Base-by-base conservation (phyloP, 2,329 filamentous ascomycete species). In the Dactylonectria estremocensis region DNA sequence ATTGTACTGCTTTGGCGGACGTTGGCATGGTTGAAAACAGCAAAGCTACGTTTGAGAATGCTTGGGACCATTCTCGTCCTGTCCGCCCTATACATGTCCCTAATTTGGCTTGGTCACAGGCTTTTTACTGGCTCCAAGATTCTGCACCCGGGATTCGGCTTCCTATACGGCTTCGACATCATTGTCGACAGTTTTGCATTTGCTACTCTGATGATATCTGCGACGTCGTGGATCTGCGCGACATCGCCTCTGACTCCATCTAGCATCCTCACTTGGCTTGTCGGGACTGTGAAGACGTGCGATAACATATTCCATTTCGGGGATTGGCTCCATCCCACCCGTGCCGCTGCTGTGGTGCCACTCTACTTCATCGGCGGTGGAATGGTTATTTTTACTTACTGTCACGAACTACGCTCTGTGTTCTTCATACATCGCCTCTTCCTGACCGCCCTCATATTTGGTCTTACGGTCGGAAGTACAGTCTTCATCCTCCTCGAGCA, bases 1-100 rank as follows among this genome's bases (percentile, higher is more conserved):
- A 72, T 85, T 20, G 73, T 87, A n/a, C 74, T 87, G 10, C 66
- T 82, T 2, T 89, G 87, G 87, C 83, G 86, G 40, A 79, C 87
- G 4, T 75, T 89, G 5, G 82, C 83, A 13, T 88, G 87, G 86
- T 79, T 84, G 1, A 81, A 84, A 46, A 87, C 85, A 0, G 83
- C 84, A 6, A 85, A 82, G 68, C 76, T 78, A 35, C 83, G 85
- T 3, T 75, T 89, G n/a, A 82, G 80, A 10, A 83, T 80, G 1
- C 74, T 89, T 9, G 81, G 83, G 6, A 77, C 77, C 2, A 80
- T 87, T 2, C 72, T 88, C 5, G 66, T 83, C 1, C 67, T 81
- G 9, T 81, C 85, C 1, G 80, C 85, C 0, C 33, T 84, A 3
- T 79, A 77, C 7, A 79, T 81, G 61, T 79, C 77, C 1, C 45